These are phyloP conservation scores for Exophiala bonariae DNA, from an alignment of 2,329 filamentous ascomycete species.

Conservation along the genomic window DNA sequence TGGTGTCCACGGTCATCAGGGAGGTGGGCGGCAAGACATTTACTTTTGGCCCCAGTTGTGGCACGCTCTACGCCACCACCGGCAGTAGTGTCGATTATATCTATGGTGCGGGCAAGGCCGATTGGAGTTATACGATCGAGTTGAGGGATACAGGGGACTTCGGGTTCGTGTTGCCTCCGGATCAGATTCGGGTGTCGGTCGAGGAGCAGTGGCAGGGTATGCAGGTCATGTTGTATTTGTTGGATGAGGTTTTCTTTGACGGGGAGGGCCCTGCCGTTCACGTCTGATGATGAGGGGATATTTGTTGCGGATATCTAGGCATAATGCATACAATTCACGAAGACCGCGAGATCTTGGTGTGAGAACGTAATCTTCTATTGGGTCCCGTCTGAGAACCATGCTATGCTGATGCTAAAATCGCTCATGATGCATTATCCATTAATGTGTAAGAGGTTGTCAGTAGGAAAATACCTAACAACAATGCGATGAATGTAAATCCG, in stretches of 20 bases:
- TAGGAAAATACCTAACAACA: too few relatives aligned
- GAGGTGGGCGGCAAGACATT: conserved; percentile 52
- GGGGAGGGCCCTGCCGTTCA: neutral
- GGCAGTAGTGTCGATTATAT: conserved; percentile 45
- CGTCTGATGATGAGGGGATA: too few relatives aligned
- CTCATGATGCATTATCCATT: too few relatives aligned
- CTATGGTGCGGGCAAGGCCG: conserved; percentile 43
- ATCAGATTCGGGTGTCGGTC: conserved; percentile 48
- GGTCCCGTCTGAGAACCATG: too few relatives aligned
- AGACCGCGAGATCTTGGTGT: too few relatives aligned
- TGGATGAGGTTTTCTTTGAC: conserved; percentile 13
- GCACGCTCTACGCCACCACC: conserved; percentile 60
- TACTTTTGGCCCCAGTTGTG: conserved; percentile 53
- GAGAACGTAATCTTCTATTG: too few relatives aligned
- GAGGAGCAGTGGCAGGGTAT: conserved; percentile 50
- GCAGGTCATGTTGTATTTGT: conserved; percentile 14
- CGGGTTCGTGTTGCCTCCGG: conserved; percentile 52
- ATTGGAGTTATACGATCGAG: conserved; percentile 51
- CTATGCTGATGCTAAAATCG: too few relatives aligned
- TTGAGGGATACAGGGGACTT: conserved; percentile 49
- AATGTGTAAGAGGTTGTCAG: too few relatives aligned
- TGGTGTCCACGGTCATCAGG: conserved; percentile 54
- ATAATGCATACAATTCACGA: too few relatives aligned
- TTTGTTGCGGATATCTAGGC: too few relatives aligned
- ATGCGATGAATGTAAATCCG: too few relatives aligned